Percentiles rank a stretch among this genome's conserved stretches.
Conservation (phyloP, 2,329 filamentous ascomycete species). For the Dactylellina cionopaga region DNA sequence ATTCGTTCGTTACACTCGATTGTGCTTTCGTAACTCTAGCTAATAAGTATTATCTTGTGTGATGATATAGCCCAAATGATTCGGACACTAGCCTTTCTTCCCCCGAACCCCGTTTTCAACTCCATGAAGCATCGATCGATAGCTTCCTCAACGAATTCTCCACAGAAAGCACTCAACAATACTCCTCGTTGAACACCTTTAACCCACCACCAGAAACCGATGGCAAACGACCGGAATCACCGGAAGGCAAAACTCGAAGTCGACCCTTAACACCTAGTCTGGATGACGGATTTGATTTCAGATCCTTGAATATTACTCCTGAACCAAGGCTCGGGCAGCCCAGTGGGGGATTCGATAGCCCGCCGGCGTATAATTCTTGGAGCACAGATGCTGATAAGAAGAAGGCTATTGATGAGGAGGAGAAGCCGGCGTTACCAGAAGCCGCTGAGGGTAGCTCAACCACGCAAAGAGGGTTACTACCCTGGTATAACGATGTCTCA, state of each 20-base stretch:
- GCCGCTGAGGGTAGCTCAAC: background rate
- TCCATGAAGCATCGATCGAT: slow-evolving; percentile 39
- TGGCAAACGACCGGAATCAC: slow-evolving; percentile 34
- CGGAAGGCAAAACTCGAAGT: slow-evolving; percentile 29
- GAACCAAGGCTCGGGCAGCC: slow-evolving; percentile 32
- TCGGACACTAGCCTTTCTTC: slow-evolving; percentile 12
- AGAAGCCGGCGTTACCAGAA: background rate
- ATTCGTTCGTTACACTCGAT: background rate
- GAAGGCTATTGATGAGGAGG: slow-evolving; percentile 9
- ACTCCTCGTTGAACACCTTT: slow-evolving; percentile 1
- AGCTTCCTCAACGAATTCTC: slow-evolving; percentile 42
- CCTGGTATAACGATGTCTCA: slow-evolving; percentile 41
- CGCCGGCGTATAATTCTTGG: slow-evolving; percentile 48
- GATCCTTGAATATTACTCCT: slow-evolving; percentile 36
- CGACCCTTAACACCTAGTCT: slow-evolving; percentile 32
- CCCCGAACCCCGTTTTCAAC: slow-evolving; percentile 29
- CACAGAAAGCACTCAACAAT: slow-evolving; percentile 6
- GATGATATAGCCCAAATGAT: slow-evolving; percentile 3
- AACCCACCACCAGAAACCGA: slow-evolving; percentile 23
- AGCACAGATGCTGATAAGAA: slow-evolving; percentile 3
- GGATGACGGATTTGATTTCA: slow-evolving; percentile 34
- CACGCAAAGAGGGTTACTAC: slow-evolving; percentile 13
- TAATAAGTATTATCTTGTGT: background rate
- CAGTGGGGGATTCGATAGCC: slow-evolving; percentile 32
- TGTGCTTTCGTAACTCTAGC: background rate